Conservation (phyloP, 106 monocot genomes). For the Chionographis japonica region DNA sequence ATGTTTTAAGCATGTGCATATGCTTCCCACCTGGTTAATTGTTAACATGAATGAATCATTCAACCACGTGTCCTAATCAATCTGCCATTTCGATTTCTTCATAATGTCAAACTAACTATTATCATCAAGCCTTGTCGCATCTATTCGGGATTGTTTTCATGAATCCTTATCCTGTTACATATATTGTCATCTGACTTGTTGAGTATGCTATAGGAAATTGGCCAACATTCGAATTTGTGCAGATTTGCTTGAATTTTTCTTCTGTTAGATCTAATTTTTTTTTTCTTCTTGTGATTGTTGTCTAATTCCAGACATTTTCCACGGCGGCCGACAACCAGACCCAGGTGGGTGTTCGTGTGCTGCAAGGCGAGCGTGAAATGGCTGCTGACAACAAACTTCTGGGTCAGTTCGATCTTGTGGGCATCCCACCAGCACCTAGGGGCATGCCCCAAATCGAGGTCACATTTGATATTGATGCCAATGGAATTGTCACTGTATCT, state of each 20-base stretch:
- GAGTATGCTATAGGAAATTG: too few relatives aligned
- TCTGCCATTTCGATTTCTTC: too few relatives aligned
- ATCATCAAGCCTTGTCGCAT: too few relatives aligned
- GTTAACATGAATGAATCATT: too few relatives aligned
- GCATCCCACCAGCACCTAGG: conserved; percentile 62
- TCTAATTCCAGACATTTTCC: conserved; percentile 37
- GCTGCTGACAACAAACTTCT: conserved; percentile 67
- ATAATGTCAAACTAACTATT: too few relatives aligned
- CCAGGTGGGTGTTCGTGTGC: conserved; percentile 58
- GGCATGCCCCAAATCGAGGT: conserved; percentile 73
- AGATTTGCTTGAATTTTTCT: background rate
- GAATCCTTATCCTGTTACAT: too few relatives aligned
- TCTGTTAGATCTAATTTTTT: background rate
- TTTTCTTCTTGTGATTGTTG: background rate
- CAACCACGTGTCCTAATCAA: too few relatives aligned
- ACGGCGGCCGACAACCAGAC: conserved; percentile 73
- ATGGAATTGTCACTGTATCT: conserved; percentile 64
- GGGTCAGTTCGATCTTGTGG: conserved; percentile 61
- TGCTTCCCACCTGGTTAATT: too few relatives aligned
- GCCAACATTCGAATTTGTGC: too few relatives aligned
- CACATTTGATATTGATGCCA: conserved; percentile 71
- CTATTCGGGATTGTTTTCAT: too few relatives aligned
- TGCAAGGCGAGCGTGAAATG: conserved; percentile 78
- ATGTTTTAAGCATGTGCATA: too few relatives aligned
- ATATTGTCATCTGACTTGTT: too few relatives aligned